These are phyloP conservation scores for Chenopodium berlandieri DNA, from an alignment of 148 eudicot species.

Conservation along the genomic window DNA sequence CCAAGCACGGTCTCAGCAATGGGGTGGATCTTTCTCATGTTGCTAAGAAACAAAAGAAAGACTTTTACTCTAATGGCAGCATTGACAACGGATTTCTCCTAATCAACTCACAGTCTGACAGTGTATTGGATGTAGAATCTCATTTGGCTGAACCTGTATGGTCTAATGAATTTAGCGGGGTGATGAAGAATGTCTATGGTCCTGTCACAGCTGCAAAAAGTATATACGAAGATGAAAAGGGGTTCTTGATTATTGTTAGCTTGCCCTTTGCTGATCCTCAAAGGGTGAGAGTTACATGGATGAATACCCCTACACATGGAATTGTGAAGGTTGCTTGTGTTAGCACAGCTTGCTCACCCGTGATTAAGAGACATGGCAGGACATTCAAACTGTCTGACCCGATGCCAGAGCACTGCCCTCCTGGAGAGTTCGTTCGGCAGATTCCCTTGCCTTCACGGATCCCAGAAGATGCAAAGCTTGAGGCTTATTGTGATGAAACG, in stretches of 20 bases:
- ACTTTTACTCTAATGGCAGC: conserved; percentile 32
- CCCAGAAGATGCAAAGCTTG: conserved; percentile 61
- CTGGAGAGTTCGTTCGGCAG: conserved; percentile 56
- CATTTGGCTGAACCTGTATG: conserved; percentile 40
- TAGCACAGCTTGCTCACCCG: conserved; percentile 45
- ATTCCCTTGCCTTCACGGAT: conserved; percentile 47
- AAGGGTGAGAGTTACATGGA: conserved; percentile 57
- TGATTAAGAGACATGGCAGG: conserved; percentile 55
- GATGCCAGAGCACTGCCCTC: conserved; percentile 53
- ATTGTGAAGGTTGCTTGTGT: conserved; percentile 50
- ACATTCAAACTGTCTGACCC: conserved; percentile 53
- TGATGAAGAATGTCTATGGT: conserved; percentile 51
- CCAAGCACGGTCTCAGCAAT: conserved; percentile 24
- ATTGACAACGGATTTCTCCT: conserved; percentile 33
- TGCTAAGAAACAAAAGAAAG: conserved; percentile 42
- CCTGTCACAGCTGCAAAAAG: conserved; percentile 59
- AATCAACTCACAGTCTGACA: conserved; percentile 36
- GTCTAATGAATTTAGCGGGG: conserved; percentile 50
- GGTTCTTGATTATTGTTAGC: conserved; percentile 51
- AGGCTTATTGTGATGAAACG: conserved; percentile 55
- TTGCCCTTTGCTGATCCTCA: conserved; percentile 52
- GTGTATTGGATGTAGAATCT: conserved; percentile 33
- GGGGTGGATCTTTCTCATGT: conserved; percentile 34
- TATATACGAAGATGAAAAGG: conserved; percentile 60
- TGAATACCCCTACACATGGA: conserved; percentile 48